Conservation (phyloP, 257 asterid genomes). For the Euphrasia confusa region DNA sequence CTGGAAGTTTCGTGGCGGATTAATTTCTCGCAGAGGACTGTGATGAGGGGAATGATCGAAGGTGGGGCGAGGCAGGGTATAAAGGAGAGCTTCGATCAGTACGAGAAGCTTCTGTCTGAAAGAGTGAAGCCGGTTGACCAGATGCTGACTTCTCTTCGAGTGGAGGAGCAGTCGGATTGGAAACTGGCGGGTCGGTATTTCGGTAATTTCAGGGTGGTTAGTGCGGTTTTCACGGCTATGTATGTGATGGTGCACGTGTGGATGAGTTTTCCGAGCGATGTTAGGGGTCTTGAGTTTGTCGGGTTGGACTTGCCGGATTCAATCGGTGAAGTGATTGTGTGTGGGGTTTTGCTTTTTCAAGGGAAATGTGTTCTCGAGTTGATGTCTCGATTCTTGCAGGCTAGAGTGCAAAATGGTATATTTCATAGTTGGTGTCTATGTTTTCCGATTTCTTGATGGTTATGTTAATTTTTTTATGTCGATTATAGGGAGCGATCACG, state of each 20-base stretch:
- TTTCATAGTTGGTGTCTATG: background rate
- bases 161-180: slow-evolving; percentile 73
- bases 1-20: slow-evolving; percentile 83
- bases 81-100: slow-evolving; percentile 83
- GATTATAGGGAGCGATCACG: slow-evolving; percentile 82
- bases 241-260: slow-evolving; percentile 72
- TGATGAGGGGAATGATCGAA: slow-evolving; percentile 93
- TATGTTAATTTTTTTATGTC: slow-evolving; percentile 18
- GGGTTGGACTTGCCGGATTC: slow-evolving; percentile 99
- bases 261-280: slow-evolving; percentile 56
- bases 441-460: background rate
- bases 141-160: slow-evolving; percentile 73
- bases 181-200: slow-evolving; percentile 83
- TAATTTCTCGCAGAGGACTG: slow-evolving; percentile 82
- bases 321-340: slow-evolving; percentile 79
- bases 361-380: slow-evolving; percentile 77
- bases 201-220: slow-evolving; percentile 72
- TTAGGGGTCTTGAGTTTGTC: slow-evolving; percentile 93
- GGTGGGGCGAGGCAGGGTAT: slow-evolving; percentile 86
- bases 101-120: slow-evolving; percentile 57
- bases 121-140: slow-evolving; percentile 82
- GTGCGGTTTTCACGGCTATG: slow-evolving; percentile 54
- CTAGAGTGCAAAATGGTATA: slow-evolving; percentile 80
- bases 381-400: slow-evolving; percentile 89
- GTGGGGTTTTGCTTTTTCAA: slow-evolving; percentile 84